phyloP scores from a whole-genome alignment of 257 asterid species.

The Hygrophila difformis region DNA sequence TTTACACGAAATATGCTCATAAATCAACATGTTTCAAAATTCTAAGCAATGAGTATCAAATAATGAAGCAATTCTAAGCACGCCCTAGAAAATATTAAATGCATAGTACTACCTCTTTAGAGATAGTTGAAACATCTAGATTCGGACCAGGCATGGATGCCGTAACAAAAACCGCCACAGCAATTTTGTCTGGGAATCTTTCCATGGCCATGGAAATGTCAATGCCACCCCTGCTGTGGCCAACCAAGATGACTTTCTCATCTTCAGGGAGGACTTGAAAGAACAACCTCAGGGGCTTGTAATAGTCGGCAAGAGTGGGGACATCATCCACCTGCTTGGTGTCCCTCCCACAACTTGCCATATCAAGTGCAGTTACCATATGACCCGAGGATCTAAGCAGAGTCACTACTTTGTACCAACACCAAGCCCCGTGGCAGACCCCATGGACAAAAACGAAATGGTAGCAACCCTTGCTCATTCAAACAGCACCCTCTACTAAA shows the following conservation, averaged over 20 bases:
- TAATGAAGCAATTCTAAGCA: not conserved
- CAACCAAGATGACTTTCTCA: constrained; percentile 25
- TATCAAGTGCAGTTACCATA: no score
- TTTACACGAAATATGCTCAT: not conserved
- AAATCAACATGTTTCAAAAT: not conserved
- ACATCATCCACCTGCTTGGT: constrained; percentile 13
- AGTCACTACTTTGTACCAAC: no score
- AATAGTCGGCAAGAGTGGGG: constrained; percentile 16
- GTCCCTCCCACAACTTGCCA: constrained; percentile 12
- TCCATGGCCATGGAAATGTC: constrained; percentile 38
- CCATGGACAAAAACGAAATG: constrained; percentile 10
- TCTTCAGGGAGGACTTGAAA: constrained; percentile 18
- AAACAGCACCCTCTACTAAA: no score
- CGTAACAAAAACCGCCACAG: constrained; percentile 24
- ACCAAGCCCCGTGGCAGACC: no score
- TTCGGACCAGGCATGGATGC: constrained; percentile 24
- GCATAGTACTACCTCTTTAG: constrained; percentile 15
- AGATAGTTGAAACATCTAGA: constrained; percentile 7
- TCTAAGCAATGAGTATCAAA: not conserved
- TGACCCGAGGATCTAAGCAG: no score
- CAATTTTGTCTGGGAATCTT: constrained; percentile 22
- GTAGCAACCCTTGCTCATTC: no score
- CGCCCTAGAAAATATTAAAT: no score
- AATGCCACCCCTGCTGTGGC: constrained; percentile 27
- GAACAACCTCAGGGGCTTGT: constrained; percentile 23